Conservation (phyloP, 1,284 basidiomycete species). For the Cryptococcus amylolentus region DNA sequence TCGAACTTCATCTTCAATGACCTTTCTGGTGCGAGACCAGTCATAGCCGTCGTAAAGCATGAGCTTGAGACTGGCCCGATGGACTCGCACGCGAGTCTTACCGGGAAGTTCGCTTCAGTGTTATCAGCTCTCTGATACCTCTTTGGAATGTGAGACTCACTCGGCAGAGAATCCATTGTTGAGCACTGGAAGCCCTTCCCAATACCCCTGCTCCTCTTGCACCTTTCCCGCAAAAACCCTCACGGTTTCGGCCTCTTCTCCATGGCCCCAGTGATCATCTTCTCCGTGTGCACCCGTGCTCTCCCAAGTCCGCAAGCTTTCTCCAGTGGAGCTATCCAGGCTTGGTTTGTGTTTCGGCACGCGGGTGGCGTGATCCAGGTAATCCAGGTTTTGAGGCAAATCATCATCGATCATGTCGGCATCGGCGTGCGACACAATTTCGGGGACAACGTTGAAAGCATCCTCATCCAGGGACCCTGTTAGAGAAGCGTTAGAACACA, state of each 20-base stretch:
- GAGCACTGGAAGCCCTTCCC: slow-evolving; percentile 56
- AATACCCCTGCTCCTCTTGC: slow-evolving; percentile 64
- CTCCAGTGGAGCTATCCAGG: slow-evolving; percentile 63
- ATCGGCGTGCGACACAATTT: slow-evolving; percentile 66
- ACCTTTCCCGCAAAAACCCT: slow-evolving; percentile 57
- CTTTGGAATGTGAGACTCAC: slow-evolving; percentile 17
- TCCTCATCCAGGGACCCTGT: slow-evolving; percentile 77
- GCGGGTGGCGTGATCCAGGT: slow-evolving; percentile 66
- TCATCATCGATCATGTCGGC: slow-evolving; percentile 93
- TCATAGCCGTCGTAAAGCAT: slow-evolving; percentile 90
- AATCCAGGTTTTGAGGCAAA: slow-evolving; percentile 81
- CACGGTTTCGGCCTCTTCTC: slow-evolving; percentile 78
- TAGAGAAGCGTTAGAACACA: slow-evolving; percentile 59
- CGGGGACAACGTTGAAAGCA: slow-evolving; percentile 70
- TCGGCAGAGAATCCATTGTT: slow-evolving; percentile 48
- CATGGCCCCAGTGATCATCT: slow-evolving; percentile 11
- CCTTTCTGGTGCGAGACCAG: slow-evolving; percentile 78
- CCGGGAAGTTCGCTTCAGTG: slow-evolving; percentile 18
- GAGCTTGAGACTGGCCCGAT: slow-evolving; percentile 62
- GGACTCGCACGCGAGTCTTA: slow-evolving; percentile 54
- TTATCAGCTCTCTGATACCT: slow-evolving; percentile 1
- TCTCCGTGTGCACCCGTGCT: slow-evolving; percentile 17
- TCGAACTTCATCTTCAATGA: slow-evolving; percentile 82
- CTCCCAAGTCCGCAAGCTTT: slow-evolving; percentile 42
- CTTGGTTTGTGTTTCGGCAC: slow-evolving; percentile 46